Conservation (phyloP, 1,284 basidiomycete species). For the Naganishia albida region DNA sequence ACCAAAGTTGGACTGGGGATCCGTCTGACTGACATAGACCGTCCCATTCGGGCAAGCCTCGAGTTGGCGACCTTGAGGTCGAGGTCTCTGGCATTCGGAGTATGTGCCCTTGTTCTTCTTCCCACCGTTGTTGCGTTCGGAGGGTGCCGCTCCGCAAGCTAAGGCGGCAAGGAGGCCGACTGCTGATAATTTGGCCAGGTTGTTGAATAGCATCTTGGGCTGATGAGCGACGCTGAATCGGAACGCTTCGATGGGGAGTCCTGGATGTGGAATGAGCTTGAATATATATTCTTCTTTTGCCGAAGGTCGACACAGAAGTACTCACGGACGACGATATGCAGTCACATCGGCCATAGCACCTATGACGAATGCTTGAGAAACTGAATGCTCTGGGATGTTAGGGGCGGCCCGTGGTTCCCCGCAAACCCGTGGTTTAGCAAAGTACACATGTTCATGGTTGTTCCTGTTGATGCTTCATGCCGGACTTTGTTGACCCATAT, state of each 20-base stretch:
- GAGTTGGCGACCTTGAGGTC: slow-evolving; percentile 29
- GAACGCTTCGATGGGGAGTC: not conserved
- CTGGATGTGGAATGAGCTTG: not conserved
- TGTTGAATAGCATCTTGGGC: slow-evolving; percentile 6
- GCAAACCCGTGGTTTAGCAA: too few species aligned
- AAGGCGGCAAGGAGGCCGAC: not conserved
- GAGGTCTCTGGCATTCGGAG: slow-evolving; percentile 28
- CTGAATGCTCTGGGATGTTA: too few species aligned
- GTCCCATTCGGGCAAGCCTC: slow-evolving; percentile 26
- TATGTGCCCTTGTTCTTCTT: slow-evolving; percentile 10
- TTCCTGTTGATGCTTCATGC: too few species aligned
- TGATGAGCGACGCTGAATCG: not conserved
- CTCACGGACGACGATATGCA: too few species aligned
- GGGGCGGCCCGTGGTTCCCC: too few species aligned
- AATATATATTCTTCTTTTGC: not conserved
- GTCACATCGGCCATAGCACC: too few species aligned
- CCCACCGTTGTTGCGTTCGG: slow-evolving; percentile 16
- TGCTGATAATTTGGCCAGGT: not conserved
- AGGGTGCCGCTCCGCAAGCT: slow-evolving; percentile 10
- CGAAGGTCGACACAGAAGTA: too few species aligned
- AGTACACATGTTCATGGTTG: too few species aligned
- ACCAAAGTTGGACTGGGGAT: slow-evolving; percentile 28
- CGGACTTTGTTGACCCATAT: too few species aligned
- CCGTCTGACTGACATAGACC: slow-evolving; percentile 32
- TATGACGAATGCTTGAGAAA: too few species aligned